Base-by-base conservation (phyloP, 257 asterid genomes). In the Solanum appendiculatum region DNA sequence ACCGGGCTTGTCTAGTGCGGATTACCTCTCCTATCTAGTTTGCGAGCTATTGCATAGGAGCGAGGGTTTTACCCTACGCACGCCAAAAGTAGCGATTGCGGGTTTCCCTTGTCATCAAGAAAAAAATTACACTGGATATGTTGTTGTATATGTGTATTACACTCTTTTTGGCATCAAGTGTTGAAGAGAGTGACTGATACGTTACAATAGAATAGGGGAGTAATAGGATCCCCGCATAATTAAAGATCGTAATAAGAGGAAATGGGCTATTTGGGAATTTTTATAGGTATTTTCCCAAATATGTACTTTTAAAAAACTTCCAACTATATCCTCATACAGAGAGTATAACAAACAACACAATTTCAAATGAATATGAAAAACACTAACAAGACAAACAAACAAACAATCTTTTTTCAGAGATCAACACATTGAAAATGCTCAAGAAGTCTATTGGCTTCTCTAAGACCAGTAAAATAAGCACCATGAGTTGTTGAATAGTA, bases 401-500 rank as follows among this genome's bases (percentile, higher is more conserved):
- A 51, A 51, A 0, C 8, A 42, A 42, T 12, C 9, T 66, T 29
- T 56, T 84, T 86, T 91, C 90, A 93, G 83, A 75, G 78, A 86
- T 51, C 89, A 77, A 88, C 85, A 89, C 86, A 93, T 56, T 93
- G 92, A 81, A 92, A 95, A 88, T 94, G 95, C 88, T 93, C 92
- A 84, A 96, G 98, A 85, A 96, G 96, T 94, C 99, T 94, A 83
- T 87, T 91, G 48, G 99, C 98, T 93, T 96, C 99, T 88, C 99
- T 93, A 70, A 95, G 86, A 72, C 99, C 99, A 88, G 98, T 96
- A 87, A 89, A 93, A 89, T 96, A 91, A 83, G 98, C 99, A 39
- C 99, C 99, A 83, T 96, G 99, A 51, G 98, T 96, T 6, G 99
- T 96, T n/a, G 99, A 96, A 89, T 95, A 96, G 84, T 94, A 95